Conservation (phyloP, 2,329 filamentous ascomycete species). For the Zymoseptoria ardabiliae region DNA sequence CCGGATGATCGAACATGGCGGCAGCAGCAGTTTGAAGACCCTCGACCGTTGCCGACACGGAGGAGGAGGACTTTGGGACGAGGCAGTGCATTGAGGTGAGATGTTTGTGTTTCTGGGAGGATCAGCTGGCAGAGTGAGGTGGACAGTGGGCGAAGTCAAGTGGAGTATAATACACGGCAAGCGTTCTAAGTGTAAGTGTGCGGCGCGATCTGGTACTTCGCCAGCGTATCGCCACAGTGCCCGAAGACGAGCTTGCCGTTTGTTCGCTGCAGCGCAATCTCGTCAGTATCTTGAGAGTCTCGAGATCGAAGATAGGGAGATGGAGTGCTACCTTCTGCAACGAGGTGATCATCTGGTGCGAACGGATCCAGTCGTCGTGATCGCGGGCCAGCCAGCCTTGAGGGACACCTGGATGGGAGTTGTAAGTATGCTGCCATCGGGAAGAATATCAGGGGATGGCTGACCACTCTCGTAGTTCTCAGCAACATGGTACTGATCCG, state of each 20-base stretch:
- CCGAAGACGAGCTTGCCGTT: constrained; percentile 21
- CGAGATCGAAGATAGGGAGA: no score
- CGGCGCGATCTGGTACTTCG: constrained; percentile 15
- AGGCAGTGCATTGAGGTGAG: no score
- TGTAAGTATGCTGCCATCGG: constrained; percentile 31
- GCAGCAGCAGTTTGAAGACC: no score
- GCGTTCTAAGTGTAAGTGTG: constrained; percentile 11
- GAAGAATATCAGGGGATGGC: background rate
- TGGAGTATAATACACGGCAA: no score
- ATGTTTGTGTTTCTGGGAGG: no score
- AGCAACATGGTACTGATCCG: constrained; percentile 33
- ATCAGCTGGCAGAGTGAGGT: no score
- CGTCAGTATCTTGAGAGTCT: no score
- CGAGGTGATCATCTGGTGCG: constrained; percentile 20
- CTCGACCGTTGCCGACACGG: no score
- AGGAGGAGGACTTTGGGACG: no score
- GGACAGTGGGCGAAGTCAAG: no score
- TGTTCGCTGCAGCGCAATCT: no score
- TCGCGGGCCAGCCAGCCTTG: constrained; percentile 34
- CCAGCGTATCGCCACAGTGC: constrained; percentile 17
- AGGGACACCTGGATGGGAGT: constrained; percentile 28
- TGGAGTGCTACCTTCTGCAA: constrained; percentile 18
- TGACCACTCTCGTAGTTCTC: constrained; percentile 29
- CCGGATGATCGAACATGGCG: no score
- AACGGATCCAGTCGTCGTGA: constrained; percentile 29